A percentile compares a stretch with the other conserved stretches of the same genome.
phyloP scores from a whole-genome alignment of 345 rosid species.

The Ceriops zippeliana region DNA sequence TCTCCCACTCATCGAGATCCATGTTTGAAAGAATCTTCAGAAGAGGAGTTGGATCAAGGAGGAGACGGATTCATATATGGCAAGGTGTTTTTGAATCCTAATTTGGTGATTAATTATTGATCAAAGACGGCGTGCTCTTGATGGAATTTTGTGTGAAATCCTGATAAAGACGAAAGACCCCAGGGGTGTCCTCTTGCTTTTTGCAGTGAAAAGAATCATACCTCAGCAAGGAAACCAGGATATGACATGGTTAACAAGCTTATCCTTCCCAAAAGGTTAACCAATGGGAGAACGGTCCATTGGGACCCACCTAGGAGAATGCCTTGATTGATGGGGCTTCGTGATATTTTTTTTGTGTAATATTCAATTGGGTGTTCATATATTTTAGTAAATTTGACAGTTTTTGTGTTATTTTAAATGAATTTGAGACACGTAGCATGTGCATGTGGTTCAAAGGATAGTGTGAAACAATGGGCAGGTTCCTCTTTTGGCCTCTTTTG shows the following conservation, averaged over 20 bases:
- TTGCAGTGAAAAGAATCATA: not conserved
- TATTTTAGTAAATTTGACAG: not conserved
- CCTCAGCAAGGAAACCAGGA: not conserved
- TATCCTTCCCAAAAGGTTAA: slow-evolving; percentile 1
- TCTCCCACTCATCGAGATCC: slow-evolving; percentile 94
- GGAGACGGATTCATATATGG: not conserved
- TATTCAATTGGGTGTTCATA: not conserved
- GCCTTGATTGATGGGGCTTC: slow-evolving; percentile 8
- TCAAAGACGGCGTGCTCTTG: slow-evolving; percentile 23
- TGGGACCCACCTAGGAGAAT: slow-evolving; percentile 33
- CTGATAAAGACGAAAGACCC: not conserved
- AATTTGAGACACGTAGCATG: too few species aligned
- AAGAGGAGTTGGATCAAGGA: slow-evolving; percentile 6
- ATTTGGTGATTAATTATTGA: slow-evolving; percentile 26
- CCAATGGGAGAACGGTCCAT: slow-evolving; percentile 28
- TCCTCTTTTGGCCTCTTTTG: too few species aligned
- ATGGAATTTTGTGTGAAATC: slow-evolving; percentile 21
- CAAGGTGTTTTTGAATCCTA: not conserved
- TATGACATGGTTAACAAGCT: not conserved
- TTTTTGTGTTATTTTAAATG: not conserved
- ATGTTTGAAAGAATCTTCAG: slow-evolving; percentile 20
- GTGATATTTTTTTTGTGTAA: slow-evolving; percentile 24
- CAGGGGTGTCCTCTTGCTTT: slow-evolving; percentile 36
- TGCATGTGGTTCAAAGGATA: too few species aligned
- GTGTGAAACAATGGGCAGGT: too few species aligned